phyloP scores from a whole-genome alignment of 2,329 filamentous ascomycete genomes.

The Nannizziopsis barbatae region DNA sequence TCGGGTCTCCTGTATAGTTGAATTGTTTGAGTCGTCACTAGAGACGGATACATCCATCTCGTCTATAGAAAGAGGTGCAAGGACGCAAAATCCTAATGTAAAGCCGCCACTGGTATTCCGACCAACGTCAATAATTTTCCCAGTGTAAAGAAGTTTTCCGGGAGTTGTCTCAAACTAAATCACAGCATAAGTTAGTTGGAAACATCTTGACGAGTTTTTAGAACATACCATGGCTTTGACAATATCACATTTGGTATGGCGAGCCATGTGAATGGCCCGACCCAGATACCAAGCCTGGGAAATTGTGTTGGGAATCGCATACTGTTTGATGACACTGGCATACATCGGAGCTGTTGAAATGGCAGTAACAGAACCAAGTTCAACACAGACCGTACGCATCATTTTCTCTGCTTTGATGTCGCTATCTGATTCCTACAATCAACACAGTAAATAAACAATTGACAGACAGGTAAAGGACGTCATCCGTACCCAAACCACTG shows the following conservation, averaged over 20 bases:
- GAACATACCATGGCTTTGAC: slow-evolving; percentile 34
- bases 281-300: slow-evolving; percentile 23
- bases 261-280: slow-evolving; percentile 19
- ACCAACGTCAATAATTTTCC: slow-evolving; percentile 36
- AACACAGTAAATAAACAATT: not conserved
- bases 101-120: slow-evolving; percentile 29
- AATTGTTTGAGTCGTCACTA: not conserved
- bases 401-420: slow-evolving; percentile 17
- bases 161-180: slow-evolving; percentile 21
- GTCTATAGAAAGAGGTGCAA: slow-evolving; percentile 21
- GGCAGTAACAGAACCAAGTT: slow-evolving; percentile 18
- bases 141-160: slow-evolving; percentile 34
- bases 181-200: slow-evolving; percentile 5
- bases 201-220: not conserved
- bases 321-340: slow-evolving; percentile 19
- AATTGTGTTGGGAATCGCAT: slow-evolving; percentile 21
- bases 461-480: not conserved
- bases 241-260: slow-evolving; percentile 23
- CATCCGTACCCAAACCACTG: slow-evolving; percentile 18
- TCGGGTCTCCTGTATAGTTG: slow-evolving; percentile 11
- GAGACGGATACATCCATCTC: slow-evolving; percentile 10
- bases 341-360: slow-evolving; percentile 17
- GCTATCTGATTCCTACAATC: not conserved
- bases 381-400: slow-evolving; percentile 18
- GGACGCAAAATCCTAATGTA: slow-evolving; percentile 27